Conservation (phyloP, 2,329 filamentous ascomycete genomes). For the Beauveria bassiana region DNA sequence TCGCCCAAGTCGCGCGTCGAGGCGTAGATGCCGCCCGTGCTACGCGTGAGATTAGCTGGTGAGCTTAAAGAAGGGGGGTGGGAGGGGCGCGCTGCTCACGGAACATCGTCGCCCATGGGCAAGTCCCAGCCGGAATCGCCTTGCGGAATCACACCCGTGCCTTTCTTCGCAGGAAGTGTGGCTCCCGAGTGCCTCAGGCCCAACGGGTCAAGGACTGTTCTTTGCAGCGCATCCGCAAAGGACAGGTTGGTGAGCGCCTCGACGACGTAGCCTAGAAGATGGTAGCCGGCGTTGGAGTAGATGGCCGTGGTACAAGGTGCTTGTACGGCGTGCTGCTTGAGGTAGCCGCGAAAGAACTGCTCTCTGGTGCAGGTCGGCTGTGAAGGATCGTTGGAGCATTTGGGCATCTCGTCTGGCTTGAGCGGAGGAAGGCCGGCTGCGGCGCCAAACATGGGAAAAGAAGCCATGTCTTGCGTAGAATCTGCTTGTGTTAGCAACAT, state of each 20-base stretch:
- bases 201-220: conserved; percentile 10
- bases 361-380: background rate
- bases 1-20: conserved; percentile 15
- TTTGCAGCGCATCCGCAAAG: conserved; percentile 10
- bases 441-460: background rate
- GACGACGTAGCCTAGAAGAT: conserved; percentile 17
- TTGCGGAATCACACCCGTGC: background rate
- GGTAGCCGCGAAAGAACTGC: conserved; percentile 15
- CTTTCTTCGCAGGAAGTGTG: background rate
- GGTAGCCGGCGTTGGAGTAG: conserved; percentile 19
- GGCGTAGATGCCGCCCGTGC: background rate
- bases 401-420: background rate
- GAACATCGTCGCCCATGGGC: background rate
- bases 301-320: conserved; percentile 14
- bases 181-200: background rate
- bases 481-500: background rate
- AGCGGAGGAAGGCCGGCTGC: background rate
- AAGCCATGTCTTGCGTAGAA: background rate
- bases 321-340: conserved; percentile 14
- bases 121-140: background rate
- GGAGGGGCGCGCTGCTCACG: too few species aligned
- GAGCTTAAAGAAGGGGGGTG: too few species aligned
- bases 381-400: background rate
- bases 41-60: background rate
- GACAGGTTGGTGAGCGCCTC: conserved; percentile 16